Conservation (phyloP, 192 early-diverging fungal genomes). For the Pilobolus umbonatus region DNA sequence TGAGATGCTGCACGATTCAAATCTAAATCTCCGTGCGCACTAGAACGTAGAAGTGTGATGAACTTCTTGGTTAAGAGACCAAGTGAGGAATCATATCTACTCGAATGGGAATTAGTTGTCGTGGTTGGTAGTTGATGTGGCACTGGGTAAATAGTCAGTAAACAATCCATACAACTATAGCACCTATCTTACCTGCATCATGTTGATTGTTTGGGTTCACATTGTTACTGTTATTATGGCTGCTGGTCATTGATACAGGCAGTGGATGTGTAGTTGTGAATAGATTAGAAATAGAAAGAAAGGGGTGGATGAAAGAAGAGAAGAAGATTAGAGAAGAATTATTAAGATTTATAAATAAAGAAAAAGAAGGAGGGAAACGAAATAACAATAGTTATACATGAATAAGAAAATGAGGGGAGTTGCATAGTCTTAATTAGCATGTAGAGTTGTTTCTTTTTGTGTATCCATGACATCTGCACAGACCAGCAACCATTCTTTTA, state of each 20-base stretch:
- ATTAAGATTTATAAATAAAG: neutral
- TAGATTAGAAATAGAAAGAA: neutral
- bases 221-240: neutral
- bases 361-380: neutral
- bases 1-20: slow-evolving; percentile 53
- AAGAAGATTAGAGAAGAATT: neutral
- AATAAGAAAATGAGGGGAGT: neutral
- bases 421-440: neutral
- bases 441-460: slow-evolving; percentile 6
- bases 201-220: neutral
- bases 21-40: slow-evolving; percentile 50
- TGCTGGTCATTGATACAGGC: neutral
- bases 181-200: slow-evolving; percentile 1
- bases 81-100: slow-evolving; percentile 42
- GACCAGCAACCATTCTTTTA: slow-evolving; percentile 8
- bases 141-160: slow-evolving; percentile 7
- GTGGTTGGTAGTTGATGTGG: neutral
- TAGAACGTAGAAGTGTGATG: slow-evolving; percentile 43
- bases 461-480: slow-evolving; percentile 11
- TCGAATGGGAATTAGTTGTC: slow-evolving; percentile 10
- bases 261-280: no score
- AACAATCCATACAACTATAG: slow-evolving; percentile 4
- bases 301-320: neutral
- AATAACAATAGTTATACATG: neutral
- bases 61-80: slow-evolving; percentile 58